A percentile compares a stretch with the other conserved stretches of the same genome.
Conservation (phyloP, 2,329 filamentous ascomycete species). For the Basipetospora chlamydospora region DNA sequence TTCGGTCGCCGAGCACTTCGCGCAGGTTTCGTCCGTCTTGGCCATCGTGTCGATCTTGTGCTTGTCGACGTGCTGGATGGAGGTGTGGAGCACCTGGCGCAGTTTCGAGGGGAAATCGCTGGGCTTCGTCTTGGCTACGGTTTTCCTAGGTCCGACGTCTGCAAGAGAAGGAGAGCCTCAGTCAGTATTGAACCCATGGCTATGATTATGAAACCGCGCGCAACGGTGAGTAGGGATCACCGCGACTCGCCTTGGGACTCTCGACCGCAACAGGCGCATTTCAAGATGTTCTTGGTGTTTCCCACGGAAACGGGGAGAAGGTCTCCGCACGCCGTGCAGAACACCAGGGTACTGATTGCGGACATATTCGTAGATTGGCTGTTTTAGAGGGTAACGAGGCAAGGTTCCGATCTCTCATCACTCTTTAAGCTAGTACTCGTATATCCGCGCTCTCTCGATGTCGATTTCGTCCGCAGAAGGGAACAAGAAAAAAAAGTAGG, state of each 20-base stretch:
- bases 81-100: conserved; percentile 69
- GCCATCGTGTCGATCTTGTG: conserved; percentile 65
- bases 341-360: conserved; percentile 78
- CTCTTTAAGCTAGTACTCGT: too few relatives aligned
- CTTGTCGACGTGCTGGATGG: conserved; percentile 65
- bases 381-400: too few relatives aligned
- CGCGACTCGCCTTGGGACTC: conserved; percentile 58
- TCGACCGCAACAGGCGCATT: conserved; percentile 75
- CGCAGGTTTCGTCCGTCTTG: conserved; percentile 53
- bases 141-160: conserved; percentile 64
- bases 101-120: conserved; percentile 84
- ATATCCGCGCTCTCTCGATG: not conserved
- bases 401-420: too few relatives aligned
- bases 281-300: conserved; percentile 57
- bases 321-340: conserved; percentile 87
- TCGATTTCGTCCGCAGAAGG: not conserved
- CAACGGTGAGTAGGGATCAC: too few relatives aligned
- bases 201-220: too few relatives aligned
- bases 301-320: conserved; percentile 70
- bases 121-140: conserved; percentile 72
- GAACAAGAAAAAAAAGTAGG: not conserved
- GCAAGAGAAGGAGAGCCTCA: too few relatives aligned
- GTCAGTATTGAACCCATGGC: too few relatives aligned
- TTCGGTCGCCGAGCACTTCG: conserved; percentile 66
- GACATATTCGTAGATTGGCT: conserved; percentile 52